Base-by-base conservation (phyloP, 257 asterid genomes). In the Fraxinus quadrangulata region DNA sequence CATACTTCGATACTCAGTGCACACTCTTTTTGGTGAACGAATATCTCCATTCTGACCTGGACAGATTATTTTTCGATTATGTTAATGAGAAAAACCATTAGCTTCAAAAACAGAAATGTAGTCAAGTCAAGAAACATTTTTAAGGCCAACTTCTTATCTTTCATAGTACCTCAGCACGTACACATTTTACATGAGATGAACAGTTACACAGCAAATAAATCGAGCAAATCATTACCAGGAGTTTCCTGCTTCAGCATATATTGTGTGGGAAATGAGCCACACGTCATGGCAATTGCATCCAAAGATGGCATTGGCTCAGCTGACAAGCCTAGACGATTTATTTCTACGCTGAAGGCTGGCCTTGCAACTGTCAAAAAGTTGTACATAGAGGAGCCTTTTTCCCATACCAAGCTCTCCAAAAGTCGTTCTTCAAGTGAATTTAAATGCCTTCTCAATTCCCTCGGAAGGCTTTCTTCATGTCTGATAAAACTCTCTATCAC, bases 351-450 rank as follows among this genome's bases (percentile, higher is more conserved):
- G 82, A 96, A 91, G 69, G 90, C 79, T 61, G 99, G 96, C 82
- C 86, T 85, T 17, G 99, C 99, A 77, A 96, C 95, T 23, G 84
- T 81, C 89, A 96, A 85, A 73, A 98, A 93, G 86, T 96, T 96
- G 89, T 96, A 96, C 96, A 96, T 93, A 2, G 99, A 96, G 67
- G 99, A 96, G 74, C 98, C 98, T 78, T 92, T 96, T 79, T 96
- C 99, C 99, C 99, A 96, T 24, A 96, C 99, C 97, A 93, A 88
- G 80, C 97, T 92, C 84, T 93, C 99, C 87, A 96, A 84, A 30
- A 96, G 90, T 72, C 97, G 92, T 79, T 96, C 99, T 86, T 96
- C 99, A 65, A 96, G 90, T 63, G 98, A 92, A 88, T 93, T 96
- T 77, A 96, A 82, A 83, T 96, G 99, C 74, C 99, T 85, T 78